Conservation (phyloP, 1,284 basidiomycete species). For the Gomphus sp. region DNA sequence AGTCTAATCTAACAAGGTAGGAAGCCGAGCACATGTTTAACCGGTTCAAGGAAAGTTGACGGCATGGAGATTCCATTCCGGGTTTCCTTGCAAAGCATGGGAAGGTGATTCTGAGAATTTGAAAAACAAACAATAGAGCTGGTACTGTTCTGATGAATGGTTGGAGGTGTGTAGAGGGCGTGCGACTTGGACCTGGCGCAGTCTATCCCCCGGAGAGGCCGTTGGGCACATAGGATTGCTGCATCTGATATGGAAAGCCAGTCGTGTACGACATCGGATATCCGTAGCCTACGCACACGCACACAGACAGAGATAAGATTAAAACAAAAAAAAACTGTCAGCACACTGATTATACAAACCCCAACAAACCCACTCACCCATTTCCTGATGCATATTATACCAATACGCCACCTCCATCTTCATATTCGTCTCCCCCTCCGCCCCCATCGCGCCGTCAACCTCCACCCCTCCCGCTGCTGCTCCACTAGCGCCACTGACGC, state of each 20-base stretch:
- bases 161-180: too few species aligned
- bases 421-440: not conserved
- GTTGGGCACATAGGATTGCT: not conserved
- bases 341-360: not conserved
- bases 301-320: too few species aligned
- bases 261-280: not conserved
- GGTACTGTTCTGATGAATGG: too few species aligned
- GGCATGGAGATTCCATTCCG: too few species aligned
- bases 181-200: too few species aligned
- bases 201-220: not conserved
- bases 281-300: not conserved
- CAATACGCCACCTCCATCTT: constrained; percentile 43
- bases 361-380: constrained; percentile 28
- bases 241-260: not conserved
- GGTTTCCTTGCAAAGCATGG: too few species aligned
- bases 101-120: too few species aligned
- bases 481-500: not conserved
- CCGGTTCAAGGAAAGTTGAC: too few species aligned
- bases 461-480: not conserved
- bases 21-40: too few species aligned
- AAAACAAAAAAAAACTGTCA: not conserved
- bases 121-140: too few species aligned
- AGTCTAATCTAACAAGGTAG: too few species aligned
- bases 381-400: constrained; percentile 59
- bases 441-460: not conserved